Conservation (phyloP, 2,329 filamentous ascomycete species). For the Byssoonygena ceratinophila region DNA sequence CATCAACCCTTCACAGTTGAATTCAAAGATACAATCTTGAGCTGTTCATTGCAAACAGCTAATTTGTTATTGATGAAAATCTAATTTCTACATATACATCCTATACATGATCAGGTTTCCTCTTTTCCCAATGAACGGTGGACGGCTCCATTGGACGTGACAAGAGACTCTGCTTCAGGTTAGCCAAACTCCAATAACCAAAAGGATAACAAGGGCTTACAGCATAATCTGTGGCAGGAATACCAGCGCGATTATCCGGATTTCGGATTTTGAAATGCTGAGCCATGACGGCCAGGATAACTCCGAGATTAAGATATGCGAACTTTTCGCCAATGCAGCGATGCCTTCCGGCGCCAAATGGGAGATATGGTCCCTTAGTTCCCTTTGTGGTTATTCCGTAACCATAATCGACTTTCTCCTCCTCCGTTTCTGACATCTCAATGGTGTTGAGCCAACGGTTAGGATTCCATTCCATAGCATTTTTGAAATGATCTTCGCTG, state of each 20-base stretch:
- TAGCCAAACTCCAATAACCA: conserved; percentile 33
- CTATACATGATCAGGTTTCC: not conserved
- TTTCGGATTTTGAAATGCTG: conserved; percentile 52
- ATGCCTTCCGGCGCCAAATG: conserved; percentile 63
- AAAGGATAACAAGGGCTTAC: not conserved
- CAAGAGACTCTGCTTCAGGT: conserved; percentile 40
- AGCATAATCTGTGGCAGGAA: conserved; percentile 56
- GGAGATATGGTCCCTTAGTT: conserved; percentile 53
- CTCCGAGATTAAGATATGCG: conserved; percentile 57
- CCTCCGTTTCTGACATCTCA: conserved; percentile 34
- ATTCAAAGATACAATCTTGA: too few relatives aligned
- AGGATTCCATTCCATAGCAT: conserved; percentile 51
- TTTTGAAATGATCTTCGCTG: conserved; percentile 51
- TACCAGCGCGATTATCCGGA: conserved; percentile 43
- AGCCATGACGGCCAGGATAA: conserved; percentile 54
- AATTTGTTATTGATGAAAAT: too few relatives aligned
- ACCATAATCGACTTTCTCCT: conserved; percentile 52
- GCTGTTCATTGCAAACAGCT: too few relatives aligned
- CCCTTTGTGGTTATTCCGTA: conserved; percentile 53
- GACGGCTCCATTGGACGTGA: conserved; percentile 4
- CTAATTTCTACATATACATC: not conserved
- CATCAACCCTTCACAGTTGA: too few relatives aligned
- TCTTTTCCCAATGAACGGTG: not conserved
- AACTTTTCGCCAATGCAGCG: conserved; percentile 69
- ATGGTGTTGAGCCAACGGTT: conserved; percentile 43